Evolutionary conservation across 257 asterid species (phyloP).

Genomic region (Echium plantagineum): DNA sequence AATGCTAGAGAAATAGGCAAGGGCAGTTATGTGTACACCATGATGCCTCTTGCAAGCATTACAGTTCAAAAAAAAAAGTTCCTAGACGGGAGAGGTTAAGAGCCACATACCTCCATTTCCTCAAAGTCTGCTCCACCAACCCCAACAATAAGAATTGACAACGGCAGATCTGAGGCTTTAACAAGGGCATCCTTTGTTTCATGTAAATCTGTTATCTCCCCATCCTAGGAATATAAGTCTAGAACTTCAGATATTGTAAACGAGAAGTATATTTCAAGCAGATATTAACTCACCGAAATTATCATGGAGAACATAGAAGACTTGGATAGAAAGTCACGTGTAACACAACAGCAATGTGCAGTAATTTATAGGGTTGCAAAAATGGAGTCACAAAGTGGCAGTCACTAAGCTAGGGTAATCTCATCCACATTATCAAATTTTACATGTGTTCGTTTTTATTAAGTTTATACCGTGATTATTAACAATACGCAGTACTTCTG

Average conservation of each 20-base stretch:
- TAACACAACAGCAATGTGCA: no score
- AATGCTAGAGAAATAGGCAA: constrained; percentile 29
- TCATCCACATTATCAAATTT: not conserved
- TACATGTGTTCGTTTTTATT: not conserved
- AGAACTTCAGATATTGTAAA: constrained; percentile 1
- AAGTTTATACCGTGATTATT: constrained; percentile 69
- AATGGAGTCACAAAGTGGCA: no score
- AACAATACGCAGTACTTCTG: constrained; percentile 71
- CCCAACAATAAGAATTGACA: constrained; percentile 90
- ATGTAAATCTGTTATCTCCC: constrained; percentile 95
- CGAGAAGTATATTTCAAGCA: not conserved
- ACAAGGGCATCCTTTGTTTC: constrained; percentile 94
- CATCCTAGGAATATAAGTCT: constrained; percentile 54
- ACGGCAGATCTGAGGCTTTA: constrained; percentile 88
- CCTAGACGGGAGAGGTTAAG: constrained; percentile 5
- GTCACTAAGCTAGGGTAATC: no score
- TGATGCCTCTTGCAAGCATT: no score
- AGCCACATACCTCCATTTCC: constrained; percentile 83
- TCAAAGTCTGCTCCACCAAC: constrained; percentile 99
- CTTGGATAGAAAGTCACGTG: no score
- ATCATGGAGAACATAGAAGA: no score
- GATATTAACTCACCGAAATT: not conserved
- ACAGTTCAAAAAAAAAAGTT: not conserved
- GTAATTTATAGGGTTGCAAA: no score
- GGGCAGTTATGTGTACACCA: not conserved